Conservation (phyloP, 1,284 basidiomycete genomes). For the Stygiomarasmius scandens region DNA sequence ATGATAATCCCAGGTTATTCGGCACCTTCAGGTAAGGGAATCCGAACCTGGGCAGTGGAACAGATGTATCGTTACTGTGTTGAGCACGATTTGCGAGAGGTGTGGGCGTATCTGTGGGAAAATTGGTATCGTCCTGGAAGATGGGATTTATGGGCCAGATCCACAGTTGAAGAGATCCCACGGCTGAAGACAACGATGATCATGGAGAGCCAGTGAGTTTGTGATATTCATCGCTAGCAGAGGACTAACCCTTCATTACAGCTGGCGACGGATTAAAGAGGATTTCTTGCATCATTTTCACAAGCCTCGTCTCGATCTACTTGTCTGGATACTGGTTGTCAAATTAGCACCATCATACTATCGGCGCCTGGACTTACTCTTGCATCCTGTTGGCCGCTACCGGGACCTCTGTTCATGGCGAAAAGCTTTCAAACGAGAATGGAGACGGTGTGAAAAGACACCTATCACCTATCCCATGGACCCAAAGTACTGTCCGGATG, state of each 20-base stretch:
- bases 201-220: constrained; percentile 11
- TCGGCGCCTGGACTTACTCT: constrained; percentile 25
- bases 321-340: constrained; percentile 31
- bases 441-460: constrained; percentile 23
- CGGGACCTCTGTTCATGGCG: constrained; percentile 31
- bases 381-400: constrained; percentile 27
- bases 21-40: constrained; percentile 23
- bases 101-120: constrained; percentile 35
- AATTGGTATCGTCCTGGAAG: constrained; percentile 30
- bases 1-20: constrained; percentile 31
- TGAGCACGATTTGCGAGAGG: constrained; percentile 25
- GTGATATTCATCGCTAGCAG: too few species aligned
- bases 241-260: too few species aligned
- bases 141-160: constrained; percentile 25
- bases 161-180: constrained; percentile 9
- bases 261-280: constrained; percentile 34
- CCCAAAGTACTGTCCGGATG: constrained; percentile 26
- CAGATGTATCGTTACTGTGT: constrained; percentile 31
- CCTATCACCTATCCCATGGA: constrained; percentile 26
- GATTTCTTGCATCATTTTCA: constrained; percentile 35
- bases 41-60: constrained; percentile 29
- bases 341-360: constrained; percentile 35
- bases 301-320: constrained; percentile 31
- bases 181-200: constrained; percentile 14
- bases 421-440: constrained; percentile 33